Conservation (phyloP, 257 asterid genomes). For the Euphrasia confusa region DNA sequence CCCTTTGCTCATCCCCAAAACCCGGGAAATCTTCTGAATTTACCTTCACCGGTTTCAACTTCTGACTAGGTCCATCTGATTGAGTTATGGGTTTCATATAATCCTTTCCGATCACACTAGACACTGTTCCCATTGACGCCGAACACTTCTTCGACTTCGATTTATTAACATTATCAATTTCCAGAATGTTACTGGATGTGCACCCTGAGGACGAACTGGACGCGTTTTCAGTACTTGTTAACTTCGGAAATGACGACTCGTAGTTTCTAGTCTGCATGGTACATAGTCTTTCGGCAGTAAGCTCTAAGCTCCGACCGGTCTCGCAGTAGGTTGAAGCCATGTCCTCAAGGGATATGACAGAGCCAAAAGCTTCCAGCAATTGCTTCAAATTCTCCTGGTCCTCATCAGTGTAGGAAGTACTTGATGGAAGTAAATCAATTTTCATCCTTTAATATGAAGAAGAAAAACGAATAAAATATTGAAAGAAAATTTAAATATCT, state of each 20-base stretch:
- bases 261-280: conserved; percentile 28
- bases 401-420: conserved; percentile 31
- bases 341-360: conserved; percentile 58
- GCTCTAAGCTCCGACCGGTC: conserved; percentile 39
- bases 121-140: conserved; percentile 65
- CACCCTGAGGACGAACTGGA: conserved; percentile 26
- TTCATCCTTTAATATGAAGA: conserved; percentile 42
- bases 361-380: conserved; percentile 65
- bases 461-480: not conserved
- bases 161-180: conserved; percentile 23
- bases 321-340: conserved; percentile 71
- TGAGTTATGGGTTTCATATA: conserved; percentile 41
- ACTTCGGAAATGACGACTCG: conserved; percentile 22
- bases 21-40: conserved; percentile 45
- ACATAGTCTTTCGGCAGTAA: conserved; percentile 43
- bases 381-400: conserved; percentile 50
- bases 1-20: conserved; percentile 53
- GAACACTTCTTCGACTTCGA: conserved; percentile 43
- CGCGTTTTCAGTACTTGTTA: conserved; percentile 24
- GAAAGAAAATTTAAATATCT: conserved; percentile 2
- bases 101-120: conserved; percentile 56
- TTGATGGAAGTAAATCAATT: conserved; percentile 39
- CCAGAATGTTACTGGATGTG: conserved; percentile 27
- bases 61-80: conserved; percentile 30
- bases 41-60: conserved; percentile 50